Evolutionary conservation across 257 asterid genomes (phyloP), one percentile per base, ranked within the genome.

Genomic region (Jacaranda mimosifolia): DNA sequence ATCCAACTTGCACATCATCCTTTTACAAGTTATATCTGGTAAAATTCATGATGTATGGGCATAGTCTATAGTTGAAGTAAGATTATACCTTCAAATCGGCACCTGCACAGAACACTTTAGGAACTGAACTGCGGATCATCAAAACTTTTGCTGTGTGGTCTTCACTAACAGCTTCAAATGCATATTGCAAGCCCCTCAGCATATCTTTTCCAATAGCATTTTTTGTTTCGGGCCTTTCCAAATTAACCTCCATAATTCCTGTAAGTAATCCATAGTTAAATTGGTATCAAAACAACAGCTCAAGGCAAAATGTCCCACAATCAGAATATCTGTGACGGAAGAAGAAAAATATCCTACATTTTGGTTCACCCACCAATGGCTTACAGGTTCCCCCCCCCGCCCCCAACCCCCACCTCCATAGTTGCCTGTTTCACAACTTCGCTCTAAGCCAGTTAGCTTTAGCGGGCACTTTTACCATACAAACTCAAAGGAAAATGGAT

Each of bases 121-220:
- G 94, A 72, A 93, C 96, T 26, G 88, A 89, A 84, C 98, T 95
- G 86, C 91, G 79, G 75, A 95, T 90, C 92, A 95, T 84, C 87
- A 92, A 75, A 62, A 91, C 93, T 67, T 88, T 91, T 13, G 93
- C 88, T 2, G 86, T 73, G 69, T 65, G 78, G 40, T 95, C 97
- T 35, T 55, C 84, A 59, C 80, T 55, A 56, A 92, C 88, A 64
- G 86, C 70, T 82, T 92, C 98, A 76, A 95, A 85, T n/a, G 87
- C 79, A 72, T 75, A 52, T 66, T 77, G 91, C 85, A 94, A 78
- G 7, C 94, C 98, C 84, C 81, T 80, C 70, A 92, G 81, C 98
- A 94, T 86, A 72, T 92, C 99, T 83, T 79, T 90, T 62, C 94
- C 96, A 53, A 94, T 92, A 15, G 99, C 91, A 87, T 94, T 94